Percentiles rank a stretch among this genome's conserved stretches.
Evolutionary conservation across 345 rosid genomes (phyloP).

Genomic region (Gossypium rotundifolium): DNA sequence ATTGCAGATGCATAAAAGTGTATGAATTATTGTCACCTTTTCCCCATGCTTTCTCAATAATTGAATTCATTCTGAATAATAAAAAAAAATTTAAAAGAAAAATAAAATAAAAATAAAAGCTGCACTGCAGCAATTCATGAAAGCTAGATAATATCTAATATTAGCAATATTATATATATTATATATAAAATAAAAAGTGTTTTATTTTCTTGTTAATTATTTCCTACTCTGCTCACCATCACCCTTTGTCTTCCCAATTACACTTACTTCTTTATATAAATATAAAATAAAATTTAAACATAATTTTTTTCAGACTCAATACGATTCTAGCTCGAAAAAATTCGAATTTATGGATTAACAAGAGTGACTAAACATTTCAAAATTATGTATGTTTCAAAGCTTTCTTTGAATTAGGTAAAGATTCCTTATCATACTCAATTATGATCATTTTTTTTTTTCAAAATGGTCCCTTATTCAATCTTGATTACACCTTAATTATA

Average conservation of each 20-base stretch:
- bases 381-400: neutral
- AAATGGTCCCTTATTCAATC: neutral
- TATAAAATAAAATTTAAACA: too few species aligned
- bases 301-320: too few species aligned
- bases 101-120: neutral
- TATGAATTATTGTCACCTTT: neutral
- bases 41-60: conserved; percentile 3
- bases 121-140: neutral
- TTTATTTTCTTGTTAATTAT: neutral
- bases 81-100: too few species aligned
- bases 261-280: too few species aligned
- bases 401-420: neutral
- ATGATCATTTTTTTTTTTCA: neutral
- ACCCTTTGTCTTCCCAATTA: neutral
- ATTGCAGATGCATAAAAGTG: neutral
- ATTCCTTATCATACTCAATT: neutral
- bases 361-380: neutral
- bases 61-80: conserved; percentile 3
- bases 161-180: conserved; percentile 12
- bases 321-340: neutral
- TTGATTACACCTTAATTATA: neutral
- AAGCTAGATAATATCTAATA: conserved; percentile 5
- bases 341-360: neutral
- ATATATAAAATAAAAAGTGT: neutral
- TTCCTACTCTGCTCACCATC: neutral